Conservation (phyloP, 2,329 filamentous ascomycete species). For the Pseudogymnoascus sp. region DNA sequence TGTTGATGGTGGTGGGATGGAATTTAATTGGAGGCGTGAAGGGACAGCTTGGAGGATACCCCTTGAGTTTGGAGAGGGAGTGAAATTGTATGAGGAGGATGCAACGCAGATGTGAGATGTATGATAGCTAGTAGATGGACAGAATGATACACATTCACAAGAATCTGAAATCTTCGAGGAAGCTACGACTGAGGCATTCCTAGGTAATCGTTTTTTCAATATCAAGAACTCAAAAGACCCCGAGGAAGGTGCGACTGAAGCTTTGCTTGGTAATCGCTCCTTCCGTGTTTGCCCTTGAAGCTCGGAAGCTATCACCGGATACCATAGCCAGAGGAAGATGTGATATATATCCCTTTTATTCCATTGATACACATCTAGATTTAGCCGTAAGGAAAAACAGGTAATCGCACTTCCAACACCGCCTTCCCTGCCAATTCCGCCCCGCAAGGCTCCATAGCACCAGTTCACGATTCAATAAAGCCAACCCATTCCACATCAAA, state of each 20-base stretch:
- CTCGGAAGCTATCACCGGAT: no score
- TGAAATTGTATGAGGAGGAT: background rate
- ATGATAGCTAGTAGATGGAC: background rate
- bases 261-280: no score
- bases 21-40: background rate
- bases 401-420: slow-evolving; percentile 1
- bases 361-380: background rate
- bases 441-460: background rate
- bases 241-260: no score
- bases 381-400: background rate
- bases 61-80: background rate
- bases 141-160: background rate
- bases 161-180: no score
- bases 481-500: slow-evolving; percentile 32
- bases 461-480: background rate
- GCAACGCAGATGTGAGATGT: background rate
- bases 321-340: background rate
- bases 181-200: no score
- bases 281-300: no score
- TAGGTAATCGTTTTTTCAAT: no score
- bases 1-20: background rate
- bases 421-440: background rate
- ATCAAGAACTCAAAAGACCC: no score
- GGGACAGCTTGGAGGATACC: background rate
- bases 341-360: background rate